Evolutionary conservation across 108 stramenopile species (phyloP).

Genomic region (Cyclotella choctawhatcheeana): DNA sequence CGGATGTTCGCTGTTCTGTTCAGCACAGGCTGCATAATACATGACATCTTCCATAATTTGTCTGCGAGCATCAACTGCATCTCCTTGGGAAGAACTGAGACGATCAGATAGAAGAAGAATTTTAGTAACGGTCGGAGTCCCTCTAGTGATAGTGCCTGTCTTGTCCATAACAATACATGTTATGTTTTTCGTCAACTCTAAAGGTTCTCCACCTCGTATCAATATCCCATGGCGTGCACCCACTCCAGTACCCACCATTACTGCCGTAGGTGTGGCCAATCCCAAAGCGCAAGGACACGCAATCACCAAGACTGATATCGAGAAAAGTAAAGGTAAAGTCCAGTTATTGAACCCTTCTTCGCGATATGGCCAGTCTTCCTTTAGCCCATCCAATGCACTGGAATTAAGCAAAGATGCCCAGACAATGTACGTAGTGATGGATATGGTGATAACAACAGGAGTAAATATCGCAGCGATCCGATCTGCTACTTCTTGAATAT

Average conservation of each 20-base stretch:
- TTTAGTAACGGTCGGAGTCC: constrained; percentile 48
- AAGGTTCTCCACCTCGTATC: constrained; percentile 89
- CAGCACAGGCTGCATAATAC: constrained; percentile 59
- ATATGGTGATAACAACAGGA: constrained; percentile 68
- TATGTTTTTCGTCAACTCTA: constrained; percentile 70
- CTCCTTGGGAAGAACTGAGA: neutral
- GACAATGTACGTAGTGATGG: constrained; percentile 63
- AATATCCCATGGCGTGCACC: constrained; percentile 86
- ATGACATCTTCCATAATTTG: constrained; percentile 48
- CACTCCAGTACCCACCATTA: constrained; percentile 86
- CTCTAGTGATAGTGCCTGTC: constrained; percentile 72
- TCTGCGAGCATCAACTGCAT: constrained; percentile 32
- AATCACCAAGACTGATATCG: constrained; percentile 85
- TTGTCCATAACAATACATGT: constrained; percentile 89
- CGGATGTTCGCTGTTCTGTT: constrained; percentile 65
- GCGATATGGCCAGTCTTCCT: constrained; percentile 59
- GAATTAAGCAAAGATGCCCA: constrained; percentile 65
- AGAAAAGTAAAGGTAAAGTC: constrained; percentile 80
- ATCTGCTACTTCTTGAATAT: constrained; percentile 88
- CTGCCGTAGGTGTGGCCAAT: constrained; percentile 13
- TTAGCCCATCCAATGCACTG: constrained; percentile 40
- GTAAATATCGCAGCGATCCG: constrained; percentile 69
- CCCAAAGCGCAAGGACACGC: constrained; percentile 95
- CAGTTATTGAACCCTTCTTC: constrained; percentile 62
- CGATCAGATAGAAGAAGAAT: constrained; percentile 49